Evolutionary conservation across 371 early-diverging fungal genomes (phyloP), one percentile per base, ranked within the genome.

Genomic region (Mortierella sp.): DNA sequence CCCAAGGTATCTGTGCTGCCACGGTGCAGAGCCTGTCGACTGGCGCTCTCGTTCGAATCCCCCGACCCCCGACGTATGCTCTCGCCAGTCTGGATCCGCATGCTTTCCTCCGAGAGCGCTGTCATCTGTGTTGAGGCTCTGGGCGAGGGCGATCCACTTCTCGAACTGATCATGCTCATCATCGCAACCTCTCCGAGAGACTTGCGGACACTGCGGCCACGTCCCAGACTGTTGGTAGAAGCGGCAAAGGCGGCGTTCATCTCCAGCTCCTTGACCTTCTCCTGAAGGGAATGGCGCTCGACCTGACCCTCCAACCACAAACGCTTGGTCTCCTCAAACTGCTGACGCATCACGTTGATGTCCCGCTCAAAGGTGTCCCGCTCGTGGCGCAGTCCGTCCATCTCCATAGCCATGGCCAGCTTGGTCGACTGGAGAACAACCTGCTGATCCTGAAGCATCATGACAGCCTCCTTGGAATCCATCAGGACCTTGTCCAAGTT

Each of bases 261-360:
- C 78, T 86, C 82, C 43, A 82, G 70, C 72, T 86, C 86, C 80
- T 86, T 82, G 79, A 86, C 86, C 75, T 82, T 81, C 61, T 86
- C 86, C 37, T 81, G 71, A 3, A 86, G 77, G 16, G 69, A 34
- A 28, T 86, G 86, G 14, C 82, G 79, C 71, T 86, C 82, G 28
- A 86, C 80, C 57, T 82, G 69, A 28, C 72, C 54, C 48, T 53
- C 72, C 37, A 51, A 61, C 76, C 72, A 64, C 53, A 71, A 40
- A 55, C 59, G 57, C 69, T 69, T 75, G 10, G 67, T 71, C 37
- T 74, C 80, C 0, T 75, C 75, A 31, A 72, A 64, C 77, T 86
- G 86, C 53, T 77, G 76, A 34, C 82, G 82, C 74, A 82, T 76
- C 71, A 82, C 53, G 28, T 74, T 77, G 57, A 77, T 44, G 31